phyloP scores from a whole-genome alignment of 202 grass and related monocot species.

The Musa balbisiana region DNA sequence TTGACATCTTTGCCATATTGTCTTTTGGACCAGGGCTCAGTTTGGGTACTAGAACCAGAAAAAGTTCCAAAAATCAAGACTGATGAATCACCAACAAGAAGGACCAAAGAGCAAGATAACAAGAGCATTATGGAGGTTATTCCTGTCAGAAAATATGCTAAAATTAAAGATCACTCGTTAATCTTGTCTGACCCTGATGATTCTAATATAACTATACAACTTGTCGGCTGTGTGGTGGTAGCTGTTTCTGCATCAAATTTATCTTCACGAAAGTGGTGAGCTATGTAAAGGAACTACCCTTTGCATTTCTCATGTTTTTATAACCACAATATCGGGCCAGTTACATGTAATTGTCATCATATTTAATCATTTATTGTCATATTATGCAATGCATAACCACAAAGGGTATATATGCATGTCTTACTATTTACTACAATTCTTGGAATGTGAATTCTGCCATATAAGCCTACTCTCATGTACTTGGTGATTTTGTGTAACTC shows the following conservation, averaged over 20 bases:
- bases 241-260: constrained; percentile 65
- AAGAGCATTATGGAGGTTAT: constrained; percentile 64
- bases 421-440: not conserved
- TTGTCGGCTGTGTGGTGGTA: constrained; percentile 49
- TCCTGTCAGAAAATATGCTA: constrained; percentile 58
- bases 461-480: not conserved
- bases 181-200: constrained; percentile 52
- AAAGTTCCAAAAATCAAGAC: constrained; percentile 48
- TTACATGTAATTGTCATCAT: not conserved
- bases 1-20: constrained; percentile 7
- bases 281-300: constrained; percentile 11
- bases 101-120: constrained; percentile 55
- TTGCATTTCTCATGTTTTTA: constrained; percentile 14
- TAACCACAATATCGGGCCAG: not conserved
- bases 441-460: not conserved
- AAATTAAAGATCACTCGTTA: constrained; percentile 47
- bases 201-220: constrained; percentile 42
- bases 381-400: not conserved
- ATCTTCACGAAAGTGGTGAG: constrained; percentile 84
- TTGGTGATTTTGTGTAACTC: not conserved
- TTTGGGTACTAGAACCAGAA: constrained; percentile 85
- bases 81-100: constrained; percentile 40
- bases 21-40: constrained; percentile 43
- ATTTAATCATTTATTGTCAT: not conserved
- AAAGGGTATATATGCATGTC: not conserved